A percentile compares a stretch with the other conserved stretches of the same genome.
Evolutionary conservation across 352 stramenopile genomes (phyloP).

Genomic region (Pythium brachiatum): DNA sequence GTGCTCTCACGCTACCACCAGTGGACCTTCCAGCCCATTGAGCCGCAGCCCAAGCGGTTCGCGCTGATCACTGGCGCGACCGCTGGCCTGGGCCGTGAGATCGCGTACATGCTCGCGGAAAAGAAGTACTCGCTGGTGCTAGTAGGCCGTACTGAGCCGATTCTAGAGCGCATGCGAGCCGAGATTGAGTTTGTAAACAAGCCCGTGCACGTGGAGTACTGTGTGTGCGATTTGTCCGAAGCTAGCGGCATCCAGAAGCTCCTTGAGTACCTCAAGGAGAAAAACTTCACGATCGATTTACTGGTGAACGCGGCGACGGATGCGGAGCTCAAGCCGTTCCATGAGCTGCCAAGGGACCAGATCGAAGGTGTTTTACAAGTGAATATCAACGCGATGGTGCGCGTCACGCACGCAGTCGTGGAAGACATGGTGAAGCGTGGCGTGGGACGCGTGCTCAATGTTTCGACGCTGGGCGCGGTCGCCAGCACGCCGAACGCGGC

Average conservation of each 20-base stretch:
- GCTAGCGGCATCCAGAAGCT: constrained; percentile 52
- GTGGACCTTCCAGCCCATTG: constrained; percentile 53
- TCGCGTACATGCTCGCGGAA: constrained; percentile 76
- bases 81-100: constrained; percentile 68
- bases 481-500: constrained; percentile 59
- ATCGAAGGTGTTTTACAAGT: constrained; percentile 69
- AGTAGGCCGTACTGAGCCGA: constrained; percentile 47
- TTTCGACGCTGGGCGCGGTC: constrained; percentile 57
- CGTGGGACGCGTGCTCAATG: constrained; percentile 76
- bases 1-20: constrained; percentile 61
- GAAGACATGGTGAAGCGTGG: constrained; percentile 66
- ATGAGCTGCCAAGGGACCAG: constrained; percentile 31
- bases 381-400: constrained; percentile 55
- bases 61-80: constrained; percentile 76
- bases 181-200: constrained; percentile 77
- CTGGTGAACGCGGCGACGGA: constrained; percentile 82
- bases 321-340: constrained; percentile 43
- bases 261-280: constrained; percentile 47
- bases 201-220: constrained; percentile 55
- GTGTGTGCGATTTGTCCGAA: constrained; percentile 56
- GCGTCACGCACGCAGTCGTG: constrained; percentile 55
- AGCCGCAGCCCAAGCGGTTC: constrained; percentile 49
- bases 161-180: constrained; percentile 62
- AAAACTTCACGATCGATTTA: constrained; percentile 74
- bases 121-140: constrained; percentile 81